Percentiles rank a stretch among this genome's conserved stretches.
phyloP scores from a whole-genome alignment of 495 filamentous ascomycete species.

The Penicillium egyptiacum region DNA sequence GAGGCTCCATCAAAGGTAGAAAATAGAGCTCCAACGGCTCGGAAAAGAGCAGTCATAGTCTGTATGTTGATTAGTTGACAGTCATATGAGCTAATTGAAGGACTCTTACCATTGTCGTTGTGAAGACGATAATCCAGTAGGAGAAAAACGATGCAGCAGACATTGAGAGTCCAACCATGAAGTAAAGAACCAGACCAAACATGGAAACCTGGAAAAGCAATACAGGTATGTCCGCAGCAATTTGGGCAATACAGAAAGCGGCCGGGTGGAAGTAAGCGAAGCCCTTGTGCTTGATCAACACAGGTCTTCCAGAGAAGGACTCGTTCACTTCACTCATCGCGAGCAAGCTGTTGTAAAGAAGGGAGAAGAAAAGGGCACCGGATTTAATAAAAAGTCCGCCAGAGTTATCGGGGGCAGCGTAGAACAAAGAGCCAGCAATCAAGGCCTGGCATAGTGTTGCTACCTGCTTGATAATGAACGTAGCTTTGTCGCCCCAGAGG shows the following conservation, averaged over 20 bases:
- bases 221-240: conserved; percentile 67
- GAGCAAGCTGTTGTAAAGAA: conserved; percentile 72
- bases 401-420: conserved; percentile 37
- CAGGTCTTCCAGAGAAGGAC: conserved; percentile 66
- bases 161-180: conserved; percentile 58
- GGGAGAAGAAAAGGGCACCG: conserved; percentile 66
- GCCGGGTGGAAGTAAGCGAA: conserved; percentile 76
- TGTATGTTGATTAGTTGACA: conserved; percentile 11
- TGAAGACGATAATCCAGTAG: conserved; percentile 49
- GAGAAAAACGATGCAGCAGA: conserved; percentile 55
- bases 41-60: conserved; percentile 54
- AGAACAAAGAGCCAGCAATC: conserved; percentile 46
- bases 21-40: conserved; percentile 50
- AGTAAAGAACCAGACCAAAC: conserved; percentile 72
- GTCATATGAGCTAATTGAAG: neutral
- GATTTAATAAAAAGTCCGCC: conserved; percentile 53
- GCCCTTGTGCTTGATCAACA: conserved; percentile 72
- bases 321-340: conserved; percentile 71
- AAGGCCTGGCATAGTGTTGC: conserved; percentile 42
- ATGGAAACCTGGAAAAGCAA: conserved; percentile 62
- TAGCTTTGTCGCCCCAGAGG: conserved; percentile 59
- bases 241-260: conserved; percentile 69
- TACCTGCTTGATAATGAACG: conserved; percentile 59
- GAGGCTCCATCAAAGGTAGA: conserved; percentile 53
- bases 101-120: conserved; percentile 32